phyloP scores from a whole-genome alignment of 345 rosid species.

The Arabidopsis arenosa region DNA sequence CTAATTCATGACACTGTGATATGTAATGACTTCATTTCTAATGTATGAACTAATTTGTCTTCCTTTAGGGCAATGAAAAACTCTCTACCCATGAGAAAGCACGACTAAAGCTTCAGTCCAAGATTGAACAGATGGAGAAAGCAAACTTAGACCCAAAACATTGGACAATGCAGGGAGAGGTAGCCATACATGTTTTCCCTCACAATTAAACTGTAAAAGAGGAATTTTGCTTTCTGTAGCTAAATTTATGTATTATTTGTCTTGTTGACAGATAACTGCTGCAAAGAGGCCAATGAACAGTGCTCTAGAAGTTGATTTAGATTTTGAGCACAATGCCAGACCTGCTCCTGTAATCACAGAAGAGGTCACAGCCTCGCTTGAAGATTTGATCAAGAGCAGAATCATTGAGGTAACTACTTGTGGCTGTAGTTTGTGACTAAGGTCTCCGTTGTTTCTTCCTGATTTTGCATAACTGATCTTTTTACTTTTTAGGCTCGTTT shows the following conservation, averaged over 20 bases:
- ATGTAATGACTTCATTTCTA: conserved; percentile 20
- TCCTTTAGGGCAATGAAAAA: conserved; percentile 52
- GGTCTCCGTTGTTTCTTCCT: neutral
- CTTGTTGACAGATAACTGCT: conserved; percentile 72
- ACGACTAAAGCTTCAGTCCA: conserved; percentile 57
- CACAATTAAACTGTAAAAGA: neutral
- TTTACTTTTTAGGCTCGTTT: conserved; percentile 59
- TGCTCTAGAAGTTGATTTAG: conserved; percentile 94
- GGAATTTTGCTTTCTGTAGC: conserved; percentile 4
- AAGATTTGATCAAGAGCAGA: conserved; percentile 82
- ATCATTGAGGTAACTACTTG: conserved; percentile 62
- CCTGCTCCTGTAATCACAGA: conserved; percentile 96
- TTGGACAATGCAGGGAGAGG: conserved; percentile 99
- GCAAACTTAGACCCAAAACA: conserved; percentile 82
- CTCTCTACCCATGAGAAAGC: conserved; percentile 88
- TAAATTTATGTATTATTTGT: conserved; percentile 10
- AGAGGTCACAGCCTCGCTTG: conserved; percentile 87
- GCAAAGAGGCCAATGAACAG: conserved; percentile 88
- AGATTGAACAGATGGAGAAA: conserved; percentile 85
- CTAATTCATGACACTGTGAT: conserved; percentile 17
- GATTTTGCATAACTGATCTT: conserved; percentile 10
- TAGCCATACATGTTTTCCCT: conserved; percentile 32
- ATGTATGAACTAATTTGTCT: conserved; percentile 10
- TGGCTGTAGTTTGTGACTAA: neutral
- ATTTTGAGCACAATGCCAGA: conserved; percentile 92